A percentile compares a stretch with the other conserved stretches of the same genome.
Evolutionary conservation across 2,329 filamentous ascomycete genomes (phyloP).

Genomic region (Diaporthe sp.): DNA sequence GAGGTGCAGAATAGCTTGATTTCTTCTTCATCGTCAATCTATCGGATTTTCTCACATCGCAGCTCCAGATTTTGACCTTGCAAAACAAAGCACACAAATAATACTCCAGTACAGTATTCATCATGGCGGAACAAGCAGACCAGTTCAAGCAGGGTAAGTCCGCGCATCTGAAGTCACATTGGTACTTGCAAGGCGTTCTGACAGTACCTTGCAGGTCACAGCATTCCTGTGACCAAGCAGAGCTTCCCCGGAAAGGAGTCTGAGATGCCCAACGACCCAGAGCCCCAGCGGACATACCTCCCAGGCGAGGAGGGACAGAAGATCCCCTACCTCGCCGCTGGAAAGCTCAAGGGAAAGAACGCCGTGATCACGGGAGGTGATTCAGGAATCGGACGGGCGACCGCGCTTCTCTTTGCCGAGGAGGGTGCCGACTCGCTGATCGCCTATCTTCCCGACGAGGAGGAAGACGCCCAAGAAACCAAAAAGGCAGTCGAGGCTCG

Average conservation of each 20-base stretch:
- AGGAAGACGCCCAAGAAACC: constrained; percentile 82
- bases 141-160: constrained; percentile 53
- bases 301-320: constrained; percentile 70
- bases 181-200: neutral
- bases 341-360: constrained; percentile 81
- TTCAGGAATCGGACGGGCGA: constrained; percentile 82
- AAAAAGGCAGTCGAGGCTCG: constrained; percentile 77
- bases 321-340: constrained; percentile 79
- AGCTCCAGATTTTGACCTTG: neutral
- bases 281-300: constrained; percentile 52
- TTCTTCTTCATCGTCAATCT: neutral
- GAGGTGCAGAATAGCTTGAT: neutral
- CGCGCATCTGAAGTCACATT: neutral
- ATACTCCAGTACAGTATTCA: neutral
- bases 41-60: neutral
- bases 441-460: constrained; percentile 80
- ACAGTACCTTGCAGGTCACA: constrained; percentile 49
- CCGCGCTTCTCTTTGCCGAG: constrained; percentile 83
- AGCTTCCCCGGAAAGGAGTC: constrained; percentile 59
- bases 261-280: constrained; percentile 70
- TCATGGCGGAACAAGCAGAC: constrained; percentile 42
- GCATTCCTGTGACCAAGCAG: constrained; percentile 57
- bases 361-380: constrained; percentile 87
- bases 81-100: neutral
- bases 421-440: constrained; percentile 84